Evolutionary conservation across 2,329 filamentous ascomycete species (phyloP).

Genomic region (Grosmannia penicillata): DNA sequence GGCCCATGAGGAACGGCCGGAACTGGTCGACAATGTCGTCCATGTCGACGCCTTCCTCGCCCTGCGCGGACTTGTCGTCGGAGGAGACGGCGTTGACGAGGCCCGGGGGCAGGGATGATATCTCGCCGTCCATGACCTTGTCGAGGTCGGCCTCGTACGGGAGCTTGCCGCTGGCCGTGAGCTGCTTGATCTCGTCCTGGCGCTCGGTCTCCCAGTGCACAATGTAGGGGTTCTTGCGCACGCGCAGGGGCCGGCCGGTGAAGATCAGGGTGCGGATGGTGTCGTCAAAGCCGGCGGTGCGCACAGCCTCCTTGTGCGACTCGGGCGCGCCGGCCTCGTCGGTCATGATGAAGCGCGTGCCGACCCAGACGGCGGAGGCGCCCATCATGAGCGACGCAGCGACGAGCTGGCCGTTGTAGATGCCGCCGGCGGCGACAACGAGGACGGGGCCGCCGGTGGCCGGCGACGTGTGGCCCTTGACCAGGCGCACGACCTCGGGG

Average conservation of each 20-base stretch:
- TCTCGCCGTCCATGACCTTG: constrained; percentile 51
- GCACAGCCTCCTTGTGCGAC: constrained; percentile 89
- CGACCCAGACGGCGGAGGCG: constrained; percentile 86
- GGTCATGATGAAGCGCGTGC: constrained; percentile 85
- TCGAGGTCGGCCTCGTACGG: constrained; percentile 93
- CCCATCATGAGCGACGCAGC: constrained; percentile 88
- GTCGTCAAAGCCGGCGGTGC: constrained; percentile 84
- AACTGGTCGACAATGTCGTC: constrained; percentile 88
- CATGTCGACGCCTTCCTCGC: constrained; percentile 50
- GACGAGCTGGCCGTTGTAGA: constrained; percentile 82
- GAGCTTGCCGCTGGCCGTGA: constrained; percentile 77
- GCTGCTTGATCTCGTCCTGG: constrained; percentile 75
- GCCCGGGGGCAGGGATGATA: constrained; percentile 46
- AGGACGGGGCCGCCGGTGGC: constrained; percentile 79
- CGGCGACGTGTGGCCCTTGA: constrained; percentile 68
- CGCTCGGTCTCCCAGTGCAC: constrained; percentile 93
- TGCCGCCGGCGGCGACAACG: constrained; percentile 84
- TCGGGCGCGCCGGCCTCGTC: constrained; percentile 91
- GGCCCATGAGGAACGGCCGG: constrained; percentile 88
- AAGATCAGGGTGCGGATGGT: constrained; percentile 97
- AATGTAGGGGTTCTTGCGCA: constrained; percentile 89
- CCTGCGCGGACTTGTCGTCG: constrained; percentile 36
- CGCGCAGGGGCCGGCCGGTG: constrained; percentile 86
- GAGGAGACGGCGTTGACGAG: background rate
- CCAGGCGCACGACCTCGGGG: constrained; percentile 74